phyloP scores from a whole-genome alignment of 139 green algal genomes.

The Auxenochlorella protothecoides region DNA sequence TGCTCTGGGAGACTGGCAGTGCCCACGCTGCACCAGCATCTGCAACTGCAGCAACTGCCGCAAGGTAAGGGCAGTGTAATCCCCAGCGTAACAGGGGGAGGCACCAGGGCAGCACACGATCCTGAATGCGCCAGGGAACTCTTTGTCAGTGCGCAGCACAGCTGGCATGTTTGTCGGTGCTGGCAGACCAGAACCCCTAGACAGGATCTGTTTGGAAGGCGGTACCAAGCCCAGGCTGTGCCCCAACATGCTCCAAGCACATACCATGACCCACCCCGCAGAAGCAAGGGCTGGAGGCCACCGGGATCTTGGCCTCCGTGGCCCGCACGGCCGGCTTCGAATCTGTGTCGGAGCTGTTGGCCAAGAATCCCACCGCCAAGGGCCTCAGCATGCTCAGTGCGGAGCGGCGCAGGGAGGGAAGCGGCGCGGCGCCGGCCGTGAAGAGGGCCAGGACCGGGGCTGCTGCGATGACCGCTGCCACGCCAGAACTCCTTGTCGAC shows the following conservation, averaged over 20 bases:
- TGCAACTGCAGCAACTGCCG: slow-evolving; percentile 56
- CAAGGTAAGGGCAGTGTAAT: slow-evolving; percentile 19
- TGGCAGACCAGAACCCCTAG: not conserved
- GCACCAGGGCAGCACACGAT: no score
- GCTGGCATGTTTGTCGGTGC: not conserved
- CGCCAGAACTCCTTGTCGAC: slow-evolving; percentile 12
- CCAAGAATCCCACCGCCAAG: slow-evolving; percentile 36
- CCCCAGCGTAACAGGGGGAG: no score
- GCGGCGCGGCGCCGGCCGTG: not conserved
- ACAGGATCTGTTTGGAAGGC: no score
- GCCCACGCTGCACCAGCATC: slow-evolving; percentile 29
- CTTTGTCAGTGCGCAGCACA: no score
- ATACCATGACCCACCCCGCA: slow-evolving; percentile 7
- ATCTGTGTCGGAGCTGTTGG: slow-evolving; percentile 35
- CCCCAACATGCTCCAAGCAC: not conserved
- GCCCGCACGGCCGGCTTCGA: slow-evolving; percentile 33
- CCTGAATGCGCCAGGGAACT: no score
- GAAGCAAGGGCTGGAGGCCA: slow-evolving; percentile 36
- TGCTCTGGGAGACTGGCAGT: slow-evolving; percentile 19
- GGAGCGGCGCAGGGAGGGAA: not conserved
- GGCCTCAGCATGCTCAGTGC: not conserved
- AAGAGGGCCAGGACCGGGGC: not conserved
- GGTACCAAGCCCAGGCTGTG: no score
- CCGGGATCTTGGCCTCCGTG: slow-evolving; percentile 34
- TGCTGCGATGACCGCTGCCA: not conserved